These are phyloP conservation scores for Tanozyma kutaoensis DNA, from an alignment of 805 yeast species.

Conservation along the genomic window DNA sequence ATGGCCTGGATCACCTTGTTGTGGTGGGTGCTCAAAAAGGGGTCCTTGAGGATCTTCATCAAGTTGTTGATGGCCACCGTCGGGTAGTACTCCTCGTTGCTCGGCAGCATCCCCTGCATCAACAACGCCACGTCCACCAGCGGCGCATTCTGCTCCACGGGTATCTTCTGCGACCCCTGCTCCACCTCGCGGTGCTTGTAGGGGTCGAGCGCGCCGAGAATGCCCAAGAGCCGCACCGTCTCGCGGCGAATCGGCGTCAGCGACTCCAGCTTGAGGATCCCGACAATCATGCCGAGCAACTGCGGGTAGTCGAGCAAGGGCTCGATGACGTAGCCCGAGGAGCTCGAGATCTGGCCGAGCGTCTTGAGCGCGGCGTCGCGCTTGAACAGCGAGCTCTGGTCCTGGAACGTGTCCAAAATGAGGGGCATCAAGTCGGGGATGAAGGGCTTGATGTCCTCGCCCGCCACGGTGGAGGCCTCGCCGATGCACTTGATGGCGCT, in stretches of 20 bases:
- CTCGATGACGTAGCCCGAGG: slow-evolving; percentile 90
- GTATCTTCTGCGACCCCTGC: slow-evolving; percentile 39
- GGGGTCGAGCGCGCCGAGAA: slow-evolving; percentile 93
- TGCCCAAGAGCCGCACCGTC: slow-evolving; percentile 81
- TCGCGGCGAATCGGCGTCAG: slow-evolving; percentile 69
- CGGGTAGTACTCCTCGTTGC: slow-evolving; percentile 86
- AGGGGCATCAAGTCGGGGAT: slow-evolving; percentile 75
- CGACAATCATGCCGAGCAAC: slow-evolving; percentile 66
- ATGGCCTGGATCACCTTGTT: slow-evolving; percentile 90
- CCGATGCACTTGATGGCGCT: slow-evolving; percentile 82
- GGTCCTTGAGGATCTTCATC: slow-evolving; percentile 73
- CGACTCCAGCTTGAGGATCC: slow-evolving; percentile 69
- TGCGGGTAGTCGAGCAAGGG: slow-evolving; percentile 90
- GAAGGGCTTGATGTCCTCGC: slow-evolving; percentile 67
- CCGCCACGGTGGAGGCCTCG: slow-evolving; percentile 78
- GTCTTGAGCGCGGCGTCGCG: slow-evolving; percentile 84
- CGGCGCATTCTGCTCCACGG: slow-evolving; percentile 73
- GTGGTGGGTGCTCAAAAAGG: slow-evolving; percentile 76
- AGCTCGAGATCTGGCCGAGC: slow-evolving; percentile 76
- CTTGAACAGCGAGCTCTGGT: slow-evolving; percentile 78
- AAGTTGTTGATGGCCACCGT: slow-evolving; percentile 85
- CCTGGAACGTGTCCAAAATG: slow-evolving; percentile 77
- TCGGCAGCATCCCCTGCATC: slow-evolving; percentile 91
- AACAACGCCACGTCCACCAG: slow-evolving; percentile 81
- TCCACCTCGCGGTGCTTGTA: slow-evolving; percentile 90